These are phyloP conservation scores for Dothidotthia symphoricarpi DNA, from an alignment of 2,329 filamentous ascomycete genomes.

Conservation along the genomic window DNA sequence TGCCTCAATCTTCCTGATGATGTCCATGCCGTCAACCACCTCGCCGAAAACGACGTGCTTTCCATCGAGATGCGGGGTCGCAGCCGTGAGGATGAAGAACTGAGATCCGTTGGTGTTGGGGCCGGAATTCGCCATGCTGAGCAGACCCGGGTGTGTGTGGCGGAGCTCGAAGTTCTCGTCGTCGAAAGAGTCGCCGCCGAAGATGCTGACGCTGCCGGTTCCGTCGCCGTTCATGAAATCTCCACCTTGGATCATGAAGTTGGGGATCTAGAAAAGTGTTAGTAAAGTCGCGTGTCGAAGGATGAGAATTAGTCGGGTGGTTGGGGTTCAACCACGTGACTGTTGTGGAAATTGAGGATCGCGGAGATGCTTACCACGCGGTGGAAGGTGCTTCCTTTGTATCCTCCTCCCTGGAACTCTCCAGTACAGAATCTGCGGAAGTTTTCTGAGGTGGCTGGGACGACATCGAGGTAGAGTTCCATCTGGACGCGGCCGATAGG, in stretches of 20 bases:
- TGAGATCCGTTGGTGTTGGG: slow-evolving; percentile 94
- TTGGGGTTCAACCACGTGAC: too few relatives aligned
- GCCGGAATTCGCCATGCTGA: slow-evolving; percentile 97
- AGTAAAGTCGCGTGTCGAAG: background rate
- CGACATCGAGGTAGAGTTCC: slow-evolving; percentile 75
- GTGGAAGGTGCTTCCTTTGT: slow-evolving; percentile 78
- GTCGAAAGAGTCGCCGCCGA: slow-evolving; percentile 75
- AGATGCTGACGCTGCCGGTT: slow-evolving; percentile 85
- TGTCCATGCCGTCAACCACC: slow-evolving; percentile 83
- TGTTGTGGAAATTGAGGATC: background rate
- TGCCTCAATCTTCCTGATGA: slow-evolving; percentile 93
- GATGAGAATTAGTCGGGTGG: background rate
- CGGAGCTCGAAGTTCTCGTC: slow-evolving; percentile 89
- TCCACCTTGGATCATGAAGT: slow-evolving; percentile 93
- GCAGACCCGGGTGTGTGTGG: slow-evolving; percentile 92
- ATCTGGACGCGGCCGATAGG: slow-evolving; percentile 78
- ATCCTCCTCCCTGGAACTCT: slow-evolving; percentile 72
- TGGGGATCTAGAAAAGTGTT: slow-evolving; percentile 61
- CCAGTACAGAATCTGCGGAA: slow-evolving; percentile 76
- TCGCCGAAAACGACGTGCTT: slow-evolving; percentile 96
- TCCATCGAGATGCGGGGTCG: slow-evolving; percentile 89
- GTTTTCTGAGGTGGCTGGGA: slow-evolving; percentile 81
- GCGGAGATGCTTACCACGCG: slow-evolving; percentile 60
- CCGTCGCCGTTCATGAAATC: slow-evolving; percentile 77
- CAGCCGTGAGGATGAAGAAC: slow-evolving; percentile 97